Conservation (phyloP, 2,329 filamentous ascomycete genomes). For the Cephalotrichum gorgonifer region DNA sequence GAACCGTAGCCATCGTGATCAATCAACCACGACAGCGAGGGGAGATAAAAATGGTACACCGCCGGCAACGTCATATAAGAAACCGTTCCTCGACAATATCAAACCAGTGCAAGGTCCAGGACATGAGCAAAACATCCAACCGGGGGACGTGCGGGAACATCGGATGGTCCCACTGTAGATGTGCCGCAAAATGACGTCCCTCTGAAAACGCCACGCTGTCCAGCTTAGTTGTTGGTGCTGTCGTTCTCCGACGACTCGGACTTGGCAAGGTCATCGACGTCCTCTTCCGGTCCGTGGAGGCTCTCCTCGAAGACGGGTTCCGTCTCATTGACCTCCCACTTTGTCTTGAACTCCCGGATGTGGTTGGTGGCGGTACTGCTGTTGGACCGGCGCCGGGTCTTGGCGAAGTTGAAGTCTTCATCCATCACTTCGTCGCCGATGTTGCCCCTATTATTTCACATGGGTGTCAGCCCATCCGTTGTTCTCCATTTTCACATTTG, state of each 20-base stretch:
- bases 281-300: slow-evolving; percentile 59
- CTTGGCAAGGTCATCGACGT: slow-evolving; percentile 36
- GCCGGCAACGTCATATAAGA: not conserved
- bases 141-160: not conserved
- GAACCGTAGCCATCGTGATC: slow-evolving; percentile 1
- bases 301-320: slow-evolving; percentile 91
- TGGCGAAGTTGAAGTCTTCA: slow-evolving; percentile 71
- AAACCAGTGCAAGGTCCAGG: not conserved
- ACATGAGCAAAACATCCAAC: not conserved
- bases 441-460: slow-evolving; percentile 58
- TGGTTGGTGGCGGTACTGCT: slow-evolving; percentile 64
- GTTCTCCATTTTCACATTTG: not conserved
- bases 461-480: not conserved
- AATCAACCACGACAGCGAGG: not conserved
- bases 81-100: not conserved
- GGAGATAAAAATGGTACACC: not conserved
- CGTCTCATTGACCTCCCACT: slow-evolving; percentile 83
- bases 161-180: no score
- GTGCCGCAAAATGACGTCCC: no score
- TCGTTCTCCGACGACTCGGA: slow-evolving; percentile 49
- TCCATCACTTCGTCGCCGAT: slow-evolving; percentile 78
- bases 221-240: slow-evolving; percentile 32
- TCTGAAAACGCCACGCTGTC: no score
- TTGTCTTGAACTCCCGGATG: slow-evolving; percentile 80
- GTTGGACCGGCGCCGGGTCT: slow-evolving; percentile 86